Percentiles rank a stretch among this genome's conserved stretches.
Conservation (phyloP, 148 eudicot genomes). For the Oxyria digyna region DNA sequence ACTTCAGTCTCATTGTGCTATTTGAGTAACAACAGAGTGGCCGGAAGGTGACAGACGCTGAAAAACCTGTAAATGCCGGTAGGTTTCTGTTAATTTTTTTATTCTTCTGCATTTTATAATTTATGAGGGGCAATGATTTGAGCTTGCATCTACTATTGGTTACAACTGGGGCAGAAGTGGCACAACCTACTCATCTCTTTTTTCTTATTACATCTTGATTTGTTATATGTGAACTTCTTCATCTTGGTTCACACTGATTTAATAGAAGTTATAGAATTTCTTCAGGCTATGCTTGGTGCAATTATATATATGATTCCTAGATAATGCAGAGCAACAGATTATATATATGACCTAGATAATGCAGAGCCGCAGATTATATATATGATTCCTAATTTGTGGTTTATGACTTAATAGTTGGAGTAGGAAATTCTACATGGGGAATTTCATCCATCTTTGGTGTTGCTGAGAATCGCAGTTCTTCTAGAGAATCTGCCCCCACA, state of each 20-base stretch:
- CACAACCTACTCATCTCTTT: not conserved
- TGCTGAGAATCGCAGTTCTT: constrained; percentile 40
- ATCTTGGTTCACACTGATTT: not conserved
- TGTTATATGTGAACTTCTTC: not conserved
- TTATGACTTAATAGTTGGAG: constrained; percentile 26
- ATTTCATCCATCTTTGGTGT: constrained; percentile 78
- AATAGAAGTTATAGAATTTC: not conserved
- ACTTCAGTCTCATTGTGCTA: not conserved
- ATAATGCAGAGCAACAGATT: no score
- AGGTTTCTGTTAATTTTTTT: constrained; percentile 11
- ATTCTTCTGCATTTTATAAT: not conserved
- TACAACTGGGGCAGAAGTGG: not conserved
- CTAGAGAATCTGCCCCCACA: constrained; percentile 35
- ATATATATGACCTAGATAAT: not conserved
- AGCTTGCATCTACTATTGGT: not conserved
- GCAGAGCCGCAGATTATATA: not conserved
- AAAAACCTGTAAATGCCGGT: constrained; percentile 58
- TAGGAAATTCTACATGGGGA: constrained; percentile 59
- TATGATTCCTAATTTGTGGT: not conserved
- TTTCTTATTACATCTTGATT: not conserved
- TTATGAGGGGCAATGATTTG: not conserved
- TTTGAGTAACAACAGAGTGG: constrained; percentile 26
- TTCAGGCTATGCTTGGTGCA: not conserved
- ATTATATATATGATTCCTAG: not conserved
- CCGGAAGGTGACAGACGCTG: constrained; percentile 52